Evolutionary conservation across 495 filamentous ascomycete genomes (phyloP), one percentile per base, ranked within the genome.

Genomic region (Aspergillus haitiensis): DNA sequence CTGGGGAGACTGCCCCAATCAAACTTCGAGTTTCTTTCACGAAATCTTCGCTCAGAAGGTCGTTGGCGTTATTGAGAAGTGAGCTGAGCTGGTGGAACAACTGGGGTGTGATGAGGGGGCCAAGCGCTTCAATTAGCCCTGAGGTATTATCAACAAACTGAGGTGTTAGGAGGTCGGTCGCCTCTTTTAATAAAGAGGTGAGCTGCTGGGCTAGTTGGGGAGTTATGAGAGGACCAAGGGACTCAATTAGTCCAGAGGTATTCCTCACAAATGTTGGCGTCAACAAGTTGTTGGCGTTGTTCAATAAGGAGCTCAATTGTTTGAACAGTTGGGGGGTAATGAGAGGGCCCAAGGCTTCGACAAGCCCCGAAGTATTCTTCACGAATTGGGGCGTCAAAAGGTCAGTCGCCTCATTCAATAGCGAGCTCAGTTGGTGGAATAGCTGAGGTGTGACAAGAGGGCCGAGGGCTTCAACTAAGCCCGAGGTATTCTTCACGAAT

Each of bases 261-360:
- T 78, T 66, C 47, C 77, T 68, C 32, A 79, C 74, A 57, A 79
- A 78, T 5, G 68, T 60, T 16, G 59, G 60, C 3, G 75, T 78
- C n/a, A 81, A 54, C 11, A 80, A 59, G 9, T 72, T 66, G 10
- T 67, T 66, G 55, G 75, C 64, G 31, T 75, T 72, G 13, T 67
- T 63, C n/a, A 81, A 61, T 13, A 81, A 67, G 21, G 70, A 64
- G 36, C 72, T 60, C 4, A 79, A 68, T n/a, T 75, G 69, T 34
- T 69, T 67, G 39, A 80, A 65, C 8, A 77, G 71, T 12, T 71
- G 62, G 2, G 70, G 57, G 5, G 71, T 76, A 1, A 81, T 33
- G 9, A 78, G 59, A 16, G 71, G 68, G 10, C 47, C 42, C 10
- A 69, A 56, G 18, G 68, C 56, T 3, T 69, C 69, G n/a, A 78